Evolutionary conservation across 768 basidiomycete species (phyloP).

Genomic region (Suillus occidentalis): DNA sequence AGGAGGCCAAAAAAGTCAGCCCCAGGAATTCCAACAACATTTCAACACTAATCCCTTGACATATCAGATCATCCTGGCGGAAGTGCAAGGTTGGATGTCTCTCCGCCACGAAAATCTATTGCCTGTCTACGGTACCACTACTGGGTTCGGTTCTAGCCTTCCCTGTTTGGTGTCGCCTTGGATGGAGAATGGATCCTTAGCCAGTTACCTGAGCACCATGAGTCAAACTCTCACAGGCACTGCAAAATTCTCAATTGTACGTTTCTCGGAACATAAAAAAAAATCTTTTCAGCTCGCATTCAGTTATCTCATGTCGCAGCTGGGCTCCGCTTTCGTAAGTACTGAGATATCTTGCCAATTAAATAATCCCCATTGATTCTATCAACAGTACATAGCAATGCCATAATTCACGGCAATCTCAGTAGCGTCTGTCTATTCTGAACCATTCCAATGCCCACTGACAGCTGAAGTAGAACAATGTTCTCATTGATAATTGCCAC

Average conservation of each 20-base stretch:
- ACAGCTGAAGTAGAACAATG: constrained; percentile 3
- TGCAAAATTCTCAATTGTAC: constrained; percentile 21
- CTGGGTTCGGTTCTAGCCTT: constrained; percentile 21
- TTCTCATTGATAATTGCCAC: constrained; percentile 38
- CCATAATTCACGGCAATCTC: constrained; percentile 11
- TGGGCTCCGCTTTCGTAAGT: constrained; percentile 14
- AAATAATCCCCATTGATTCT: not conserved
- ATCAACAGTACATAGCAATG: constrained; percentile 4
- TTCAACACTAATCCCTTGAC: not conserved
- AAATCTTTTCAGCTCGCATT: not conserved
- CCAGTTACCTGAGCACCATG: constrained; percentile 13
- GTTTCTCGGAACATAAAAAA: not conserved
- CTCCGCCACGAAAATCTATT: constrained; percentile 23
- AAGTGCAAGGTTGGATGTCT: constrained; percentile 22
- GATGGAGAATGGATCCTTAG: constrained; percentile 19
- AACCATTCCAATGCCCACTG: not conserved
- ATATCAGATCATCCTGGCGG: not conserved
- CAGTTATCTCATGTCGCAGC: constrained; percentile 5
- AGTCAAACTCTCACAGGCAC: constrained; percentile 6
- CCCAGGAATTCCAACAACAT: not conserved
- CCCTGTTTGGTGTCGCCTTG: constrained; percentile 26
- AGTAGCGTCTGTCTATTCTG: constrained; percentile 5
- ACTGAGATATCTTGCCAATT: not conserved
- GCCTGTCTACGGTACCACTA: constrained; percentile 18
- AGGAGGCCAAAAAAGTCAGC: not conserved